Evolutionary conservation across 1,284 basidiomycete species (phyloP), one percentile per base, ranked within the genome.

Genomic region (Cutaneotrichosporon mucoides): DNA sequence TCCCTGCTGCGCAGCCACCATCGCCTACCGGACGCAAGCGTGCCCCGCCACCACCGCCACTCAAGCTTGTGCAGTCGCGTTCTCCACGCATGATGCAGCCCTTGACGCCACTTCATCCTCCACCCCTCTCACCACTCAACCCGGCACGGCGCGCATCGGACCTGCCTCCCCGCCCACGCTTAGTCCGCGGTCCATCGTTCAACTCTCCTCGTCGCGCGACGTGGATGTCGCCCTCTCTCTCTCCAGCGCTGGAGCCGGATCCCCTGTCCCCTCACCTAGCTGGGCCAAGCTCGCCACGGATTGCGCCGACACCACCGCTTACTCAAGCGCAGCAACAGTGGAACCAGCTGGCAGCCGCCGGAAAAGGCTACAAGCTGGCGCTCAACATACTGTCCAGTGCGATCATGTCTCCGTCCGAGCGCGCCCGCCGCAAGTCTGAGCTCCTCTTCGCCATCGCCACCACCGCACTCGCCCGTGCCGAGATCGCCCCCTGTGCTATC

Each of bases 321-420:
- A 11, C 12, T 3, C 24, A 15, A 4, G 6, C 40, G 6, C 51
- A 53, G 33, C 24, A 10, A 41, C 51, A 43, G 12, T 77, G 73
- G 75, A 55, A 69, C 38, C 64, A 73, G 3, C 70, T 77, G 41
- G 68, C 72, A 16, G 60, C 64, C 13, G 66, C 71, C 11, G 60
- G 72, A 45, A 75, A 75, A 62, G 73, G 76, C 44, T 75, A 73
- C 70, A 77, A 77, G 59, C 57, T 72, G 24, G 69, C 71, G 6
- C 61, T 79, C n/a, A 67, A 71, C 13, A 63, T 76, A 11, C 59
- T 77, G 9, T 67, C 68, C 7, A 34, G 53, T 59, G 24, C 70
- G 13, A 67, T 73, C 45, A 44, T 73, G 6, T 62, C 69, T 0
- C 49, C 66, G 5, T 57, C 64, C 12, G 60, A 68, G 13, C 65